Evolutionary conservation across 768 basidiomycete species (phyloP).

Genomic region (Russula foetens): DNA sequence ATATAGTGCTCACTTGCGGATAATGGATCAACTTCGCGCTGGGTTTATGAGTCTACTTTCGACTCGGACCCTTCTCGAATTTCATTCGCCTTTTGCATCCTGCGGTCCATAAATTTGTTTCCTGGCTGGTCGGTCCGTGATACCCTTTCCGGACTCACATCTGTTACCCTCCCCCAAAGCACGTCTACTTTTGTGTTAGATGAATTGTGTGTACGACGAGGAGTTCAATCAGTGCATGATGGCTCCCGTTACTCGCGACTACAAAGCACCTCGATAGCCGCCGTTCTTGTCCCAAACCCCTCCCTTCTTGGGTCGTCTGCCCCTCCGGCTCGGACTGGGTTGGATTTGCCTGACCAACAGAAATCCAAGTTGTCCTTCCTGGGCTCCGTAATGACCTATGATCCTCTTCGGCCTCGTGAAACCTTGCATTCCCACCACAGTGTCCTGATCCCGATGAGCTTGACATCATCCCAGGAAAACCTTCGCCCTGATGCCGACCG

Average conservation of each 20-base stretch:
- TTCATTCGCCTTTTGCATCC: constrained; percentile 13
- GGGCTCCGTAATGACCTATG: neutral
- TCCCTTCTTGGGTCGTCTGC: neutral
- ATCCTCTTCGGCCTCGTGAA: neutral
- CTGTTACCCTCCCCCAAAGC: neutral
- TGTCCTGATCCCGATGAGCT: neutral
- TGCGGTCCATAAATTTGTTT: constrained; percentile 6
- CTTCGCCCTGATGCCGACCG: neutral
- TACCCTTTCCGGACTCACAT: constrained; percentile 4
- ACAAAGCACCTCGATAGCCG: neutral
- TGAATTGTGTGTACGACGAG: neutral
- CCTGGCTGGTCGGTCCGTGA: constrained; percentile 8
- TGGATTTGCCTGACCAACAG: neutral
- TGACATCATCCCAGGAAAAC: neutral
- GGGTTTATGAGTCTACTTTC: constrained; percentile 14
- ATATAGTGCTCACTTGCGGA: neutral
- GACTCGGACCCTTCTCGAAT: constrained; percentile 17
- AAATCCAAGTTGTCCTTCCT: neutral
- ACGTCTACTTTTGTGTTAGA: neutral
- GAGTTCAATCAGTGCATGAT: neutral
- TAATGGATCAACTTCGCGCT: neutral
- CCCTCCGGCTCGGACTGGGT: neutral
- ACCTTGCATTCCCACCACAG: neutral
- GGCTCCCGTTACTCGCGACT: neutral
- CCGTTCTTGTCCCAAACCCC: neutral